Percentiles rank a stretch among this genome's conserved stretches.
Conservation (phyloP, 2,329 filamentous ascomycete genomes). For the Talaromyces sp. region DNA sequence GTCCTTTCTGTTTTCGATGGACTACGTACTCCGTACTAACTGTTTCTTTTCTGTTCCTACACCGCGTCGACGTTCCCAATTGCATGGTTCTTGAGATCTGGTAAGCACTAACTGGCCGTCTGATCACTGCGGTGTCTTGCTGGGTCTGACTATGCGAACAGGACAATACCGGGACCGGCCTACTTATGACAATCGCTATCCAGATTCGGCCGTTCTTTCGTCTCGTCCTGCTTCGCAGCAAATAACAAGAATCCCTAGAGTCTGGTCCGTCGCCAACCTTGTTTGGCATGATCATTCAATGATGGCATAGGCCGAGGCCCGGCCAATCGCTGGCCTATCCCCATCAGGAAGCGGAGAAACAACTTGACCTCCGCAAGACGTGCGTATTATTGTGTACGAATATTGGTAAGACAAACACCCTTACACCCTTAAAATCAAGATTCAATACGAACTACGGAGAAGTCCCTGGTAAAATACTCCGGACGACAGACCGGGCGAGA, state of each 20-base stretch:
- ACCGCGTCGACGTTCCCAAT: neutral
- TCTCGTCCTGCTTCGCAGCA: neutral
- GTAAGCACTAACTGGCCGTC: neutral
- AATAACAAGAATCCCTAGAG: neutral
- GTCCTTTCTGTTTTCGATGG: neutral
- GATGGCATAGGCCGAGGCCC: neutral
- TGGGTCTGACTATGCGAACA: neutral
- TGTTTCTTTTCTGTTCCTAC: neutral
- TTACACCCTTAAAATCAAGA: too few species aligned
- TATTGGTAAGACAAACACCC: neutral
- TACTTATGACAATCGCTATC: neutral
- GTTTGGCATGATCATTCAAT: neutral
- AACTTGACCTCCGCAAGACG: neutral
- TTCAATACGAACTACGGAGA: too few species aligned
- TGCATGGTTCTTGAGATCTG: neutral
- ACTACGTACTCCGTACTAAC: neutral
- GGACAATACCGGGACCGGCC: neutral
- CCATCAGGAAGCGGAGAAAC: neutral
- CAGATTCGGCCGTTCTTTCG: neutral
- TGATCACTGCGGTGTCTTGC: neutral
- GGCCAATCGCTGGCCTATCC: neutral
- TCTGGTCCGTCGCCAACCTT: neutral
- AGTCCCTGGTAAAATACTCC: neutral
- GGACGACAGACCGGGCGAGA: neutral
- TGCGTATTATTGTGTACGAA: neutral